Percentiles rank a stretch among this genome's conserved stretches.
Conservation (phyloP, 2,329 filamentous ascomycete species). For the Malbranchea zuffiana region DNA sequence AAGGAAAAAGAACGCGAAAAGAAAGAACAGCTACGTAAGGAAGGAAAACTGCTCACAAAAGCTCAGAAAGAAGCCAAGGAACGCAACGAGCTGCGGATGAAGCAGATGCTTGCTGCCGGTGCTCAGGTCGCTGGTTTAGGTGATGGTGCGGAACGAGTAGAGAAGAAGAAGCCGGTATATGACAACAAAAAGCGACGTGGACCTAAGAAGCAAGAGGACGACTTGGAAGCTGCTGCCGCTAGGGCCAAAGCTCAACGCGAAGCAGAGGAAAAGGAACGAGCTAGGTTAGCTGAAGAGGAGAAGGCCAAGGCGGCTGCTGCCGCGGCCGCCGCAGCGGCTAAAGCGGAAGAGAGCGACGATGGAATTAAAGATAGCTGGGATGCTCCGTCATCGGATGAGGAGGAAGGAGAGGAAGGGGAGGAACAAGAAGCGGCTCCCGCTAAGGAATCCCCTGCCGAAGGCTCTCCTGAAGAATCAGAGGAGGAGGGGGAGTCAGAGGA, state of each 20-base stretch:
- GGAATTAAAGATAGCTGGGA: constrained; percentile 94
- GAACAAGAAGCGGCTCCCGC: constrained; percentile 25
- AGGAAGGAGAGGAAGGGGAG: constrained; percentile 57
- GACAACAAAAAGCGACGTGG: constrained; percentile 66
- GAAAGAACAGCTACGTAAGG: constrained; percentile 39
- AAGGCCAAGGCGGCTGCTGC: constrained; percentile 58
- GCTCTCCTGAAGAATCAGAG: constrained; percentile 38
- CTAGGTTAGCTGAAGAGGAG: constrained; percentile 60
- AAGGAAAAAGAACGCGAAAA: constrained; percentile 42
- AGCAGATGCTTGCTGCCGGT: constrained; percentile 41
- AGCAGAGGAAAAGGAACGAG: constrained; percentile 45
- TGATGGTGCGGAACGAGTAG: constrained; percentile 35
- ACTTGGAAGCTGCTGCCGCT: constrained; percentile 40
- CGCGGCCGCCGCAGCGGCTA: constrained; percentile 66
- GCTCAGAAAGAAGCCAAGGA: constrained; percentile 39
- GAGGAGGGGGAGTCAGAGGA: constrained; percentile 49
- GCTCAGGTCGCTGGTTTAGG: constrained; percentile 37
- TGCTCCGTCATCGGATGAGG: constrained; percentile 42
- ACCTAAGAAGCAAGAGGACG: constrained; percentile 50
- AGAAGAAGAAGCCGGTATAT: constrained; percentile 67
- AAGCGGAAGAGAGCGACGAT: constrained; percentile 66
- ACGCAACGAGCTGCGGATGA: constrained; percentile 38
- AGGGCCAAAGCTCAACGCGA: constrained; percentile 37
- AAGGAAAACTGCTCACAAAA: constrained; percentile 41
- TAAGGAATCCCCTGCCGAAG: constrained; percentile 20